A percentile compares a stretch with the other conserved stretches of the same genome.
phyloP scores from a whole-genome alignment of 345 rosid genomes.

The Raphanus raphanistrum region DNA sequence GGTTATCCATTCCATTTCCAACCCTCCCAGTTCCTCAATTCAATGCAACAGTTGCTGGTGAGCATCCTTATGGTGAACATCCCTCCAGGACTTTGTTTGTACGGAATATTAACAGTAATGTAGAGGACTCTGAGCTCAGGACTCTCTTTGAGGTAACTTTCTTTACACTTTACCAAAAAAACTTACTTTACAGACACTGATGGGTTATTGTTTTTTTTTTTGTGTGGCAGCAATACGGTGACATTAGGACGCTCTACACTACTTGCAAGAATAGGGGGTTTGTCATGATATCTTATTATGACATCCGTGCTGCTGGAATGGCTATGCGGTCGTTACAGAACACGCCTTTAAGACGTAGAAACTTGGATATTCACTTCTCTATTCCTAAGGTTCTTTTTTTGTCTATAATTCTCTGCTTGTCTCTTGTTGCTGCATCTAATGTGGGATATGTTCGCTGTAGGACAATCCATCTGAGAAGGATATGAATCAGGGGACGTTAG shows the following conservation, averaged over 20 bases:
- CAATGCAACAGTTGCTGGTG: conserved; percentile 58
- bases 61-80: conserved; percentile 82
- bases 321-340: conserved; percentile 83
- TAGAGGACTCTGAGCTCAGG: conserved; percentile 69
- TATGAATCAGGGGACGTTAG: conserved; percentile 80
- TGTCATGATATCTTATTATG: conserved; percentile 88
- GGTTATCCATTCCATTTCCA: conserved; percentile 5
- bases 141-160: conserved; percentile 60
- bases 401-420: too few relatives aligned
- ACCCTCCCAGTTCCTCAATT: too few relatives aligned
- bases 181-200: conserved; percentile 17
- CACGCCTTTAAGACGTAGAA: conserved; percentile 80
- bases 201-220: conserved; percentile 3
- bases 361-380: conserved; percentile 82
- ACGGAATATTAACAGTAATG: conserved; percentile 78
- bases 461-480: conserved; percentile 76
- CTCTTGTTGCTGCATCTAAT: neutral
- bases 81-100: conserved; percentile 82
- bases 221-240: conserved; percentile 76
- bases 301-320: conserved; percentile 79
- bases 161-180: neutral
- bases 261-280: conserved; percentile 90
- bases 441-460: conserved; percentile 29
- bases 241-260: conserved; percentile 76
- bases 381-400: conserved; percentile 63